Evolutionary conservation across 2,329 filamentous ascomycete genomes (phyloP).

Genomic region (Monilinia fructicola): DNA sequence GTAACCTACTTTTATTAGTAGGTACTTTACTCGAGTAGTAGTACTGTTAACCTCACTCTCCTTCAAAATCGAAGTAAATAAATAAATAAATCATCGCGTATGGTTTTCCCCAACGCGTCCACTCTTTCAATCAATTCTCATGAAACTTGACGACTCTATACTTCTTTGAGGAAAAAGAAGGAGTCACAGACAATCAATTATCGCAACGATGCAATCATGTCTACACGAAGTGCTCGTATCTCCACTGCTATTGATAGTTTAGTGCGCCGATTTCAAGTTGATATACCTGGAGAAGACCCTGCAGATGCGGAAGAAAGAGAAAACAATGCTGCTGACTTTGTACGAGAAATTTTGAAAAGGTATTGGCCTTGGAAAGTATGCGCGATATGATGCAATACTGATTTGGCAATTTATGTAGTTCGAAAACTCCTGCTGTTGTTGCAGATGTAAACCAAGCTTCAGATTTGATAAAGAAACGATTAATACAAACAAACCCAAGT

Average conservation of each 20-base stretch:
- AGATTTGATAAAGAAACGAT: slow-evolving; percentile 85
- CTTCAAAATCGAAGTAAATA: slow-evolving; percentile 12
- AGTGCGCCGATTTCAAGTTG: slow-evolving; percentile 70
- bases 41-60: not conserved
- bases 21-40: not conserved
- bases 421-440: slow-evolving; percentile 38
- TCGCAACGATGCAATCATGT: slow-evolving; percentile 40
- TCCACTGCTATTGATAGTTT: slow-evolving; percentile 77
- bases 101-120: slow-evolving; percentile 18
- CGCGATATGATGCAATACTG: slow-evolving; percentile 8
- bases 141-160: slow-evolving; percentile 7
- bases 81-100: slow-evolving; percentile 21
- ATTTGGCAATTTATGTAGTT: slow-evolving; percentile 30
- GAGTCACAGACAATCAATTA: slow-evolving; percentile 13
- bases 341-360: slow-evolving; percentile 48
- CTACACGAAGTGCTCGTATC: slow-evolving; percentile 58
- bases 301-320: slow-evolving; percentile 67
- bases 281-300: slow-evolving; percentile 64
- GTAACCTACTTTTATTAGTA: slow-evolving; percentile 3
- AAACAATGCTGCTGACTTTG: slow-evolving; percentile 57
- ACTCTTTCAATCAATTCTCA: slow-evolving; percentile 21
- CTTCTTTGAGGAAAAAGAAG: not conserved
- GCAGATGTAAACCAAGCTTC: slow-evolving; percentile 80
- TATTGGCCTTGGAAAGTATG: slow-evolving; percentile 23
- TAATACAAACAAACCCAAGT: slow-evolving; percentile 74